These are phyloP conservation scores for Talaromyces thailandensis DNA, from an alignment of 495 filamentous ascomycete species.

Conservation along the genomic window DNA sequence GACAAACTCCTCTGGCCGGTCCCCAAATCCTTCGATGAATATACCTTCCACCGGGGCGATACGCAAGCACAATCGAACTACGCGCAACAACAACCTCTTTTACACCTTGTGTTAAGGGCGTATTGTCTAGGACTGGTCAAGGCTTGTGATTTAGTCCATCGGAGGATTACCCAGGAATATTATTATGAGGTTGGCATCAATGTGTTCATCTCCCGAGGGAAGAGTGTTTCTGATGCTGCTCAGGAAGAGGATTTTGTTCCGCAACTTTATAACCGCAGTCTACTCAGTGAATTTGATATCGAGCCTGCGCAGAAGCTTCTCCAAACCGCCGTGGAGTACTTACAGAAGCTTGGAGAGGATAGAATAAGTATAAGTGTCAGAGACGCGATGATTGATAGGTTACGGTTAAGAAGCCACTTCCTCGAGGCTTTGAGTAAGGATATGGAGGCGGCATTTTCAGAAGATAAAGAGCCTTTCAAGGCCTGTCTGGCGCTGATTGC, in stretches of 20 bases:
- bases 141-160: slow-evolving; percentile 70
- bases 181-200: slow-evolving; percentile 69
- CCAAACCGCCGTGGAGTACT: slow-evolving; percentile 45
- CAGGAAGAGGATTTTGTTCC: slow-evolving; percentile 96
- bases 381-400: slow-evolving; percentile 50
- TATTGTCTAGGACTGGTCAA: slow-evolving; percentile 85
- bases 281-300: slow-evolving; percentile 55
- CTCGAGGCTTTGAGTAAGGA: slow-evolving; percentile 43
- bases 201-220: slow-evolving; percentile 3
- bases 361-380: slow-evolving; percentile 41
- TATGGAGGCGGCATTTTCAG: slow-evolving; percentile 27
- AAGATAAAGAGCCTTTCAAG: slow-evolving; percentile 30
- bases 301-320: slow-evolving; percentile 51
- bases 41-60: slow-evolving; percentile 50
- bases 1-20: slow-evolving; percentile 70
- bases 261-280: slow-evolving; percentile 72
- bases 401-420: slow-evolving; percentile 57
- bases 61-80: slow-evolving; percentile 19
- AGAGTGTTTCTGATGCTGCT: slow-evolving; percentile 9
- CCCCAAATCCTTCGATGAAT: slow-evolving; percentile 57
- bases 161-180: slow-evolving; percentile 63
- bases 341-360: slow-evolving; percentile 35
- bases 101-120: slow-evolving; percentile 63
- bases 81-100: slow-evolving; percentile 35
- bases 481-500: slow-evolving; percentile 37